phyloP scores from a whole-genome alignment of 164 flowering plant genomes.

The Chimonanthus praecox region DNA sequence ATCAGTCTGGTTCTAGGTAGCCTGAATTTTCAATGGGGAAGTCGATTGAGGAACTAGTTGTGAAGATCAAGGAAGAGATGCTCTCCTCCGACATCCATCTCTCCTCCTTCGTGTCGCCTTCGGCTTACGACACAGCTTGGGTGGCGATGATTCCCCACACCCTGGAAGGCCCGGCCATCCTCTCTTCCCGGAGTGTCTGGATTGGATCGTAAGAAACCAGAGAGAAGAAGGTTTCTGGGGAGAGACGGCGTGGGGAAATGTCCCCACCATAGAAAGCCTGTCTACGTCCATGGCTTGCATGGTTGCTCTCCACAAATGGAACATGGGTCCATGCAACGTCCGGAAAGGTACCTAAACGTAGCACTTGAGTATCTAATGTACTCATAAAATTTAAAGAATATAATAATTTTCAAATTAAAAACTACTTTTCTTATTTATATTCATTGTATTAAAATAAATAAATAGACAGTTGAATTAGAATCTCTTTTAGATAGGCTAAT shows the following conservation, averaged over 20 bases:
- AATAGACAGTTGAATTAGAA: too few relatives aligned
- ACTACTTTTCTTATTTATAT: too few relatives aligned
- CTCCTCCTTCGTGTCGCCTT: conserved; percentile 23
- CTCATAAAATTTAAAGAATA: too few relatives aligned
- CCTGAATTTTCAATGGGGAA: not conserved
- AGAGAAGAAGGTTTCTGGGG: conserved; percentile 40
- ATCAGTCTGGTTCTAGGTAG: too few relatives aligned
- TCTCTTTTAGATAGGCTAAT: too few relatives aligned
- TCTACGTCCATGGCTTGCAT: conserved; percentile 41
- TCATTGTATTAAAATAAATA: too few relatives aligned
- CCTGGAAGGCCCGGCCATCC: conserved; percentile 13
- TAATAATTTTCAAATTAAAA: too few relatives aligned
- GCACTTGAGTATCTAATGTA: too few relatives aligned
- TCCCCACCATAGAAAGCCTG: conserved; percentile 29
- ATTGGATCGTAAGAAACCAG: conserved; percentile 40
- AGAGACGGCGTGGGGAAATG: conserved; percentile 13
- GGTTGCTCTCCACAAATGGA: conserved; percentile 39
- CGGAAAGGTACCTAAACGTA: conserved; percentile 23
- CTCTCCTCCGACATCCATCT: conserved; percentile 10
- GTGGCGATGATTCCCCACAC: conserved; percentile 41
- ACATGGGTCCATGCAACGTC: conserved; percentile 14
- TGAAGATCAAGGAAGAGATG: conserved; percentile 21
- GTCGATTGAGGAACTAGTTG: conserved; percentile 12
- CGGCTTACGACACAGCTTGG: conserved; percentile 60
- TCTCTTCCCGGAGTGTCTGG: conserved; percentile 30